Evolutionary conservation across 768 basidiomycete genomes (phyloP).

Genomic region (Paxillus ammoniavirescens): DNA sequence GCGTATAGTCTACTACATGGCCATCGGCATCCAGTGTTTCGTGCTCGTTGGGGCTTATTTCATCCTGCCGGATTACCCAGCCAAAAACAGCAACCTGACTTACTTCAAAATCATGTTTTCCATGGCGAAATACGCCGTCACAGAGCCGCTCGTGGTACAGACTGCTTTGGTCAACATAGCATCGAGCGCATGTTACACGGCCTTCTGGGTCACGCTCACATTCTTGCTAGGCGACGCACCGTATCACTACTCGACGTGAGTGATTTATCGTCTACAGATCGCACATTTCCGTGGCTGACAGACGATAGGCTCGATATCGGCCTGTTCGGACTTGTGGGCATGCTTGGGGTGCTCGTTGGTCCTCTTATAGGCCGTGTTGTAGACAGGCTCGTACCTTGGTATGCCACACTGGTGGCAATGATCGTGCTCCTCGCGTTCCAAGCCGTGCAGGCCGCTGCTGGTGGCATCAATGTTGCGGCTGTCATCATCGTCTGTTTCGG

Average conservation of each 20-base stretch:
- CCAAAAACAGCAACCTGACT: constrained; percentile 62
- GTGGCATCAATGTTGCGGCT: constrained; percentile 65
- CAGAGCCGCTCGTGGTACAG: constrained; percentile 79
- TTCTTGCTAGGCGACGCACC: constrained; percentile 78
- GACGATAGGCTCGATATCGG: constrained; percentile 54
- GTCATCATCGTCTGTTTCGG: constrained; percentile 70
- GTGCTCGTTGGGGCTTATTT: constrained; percentile 61
- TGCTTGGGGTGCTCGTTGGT: constrained; percentile 66
- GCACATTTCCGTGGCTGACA: background rate
- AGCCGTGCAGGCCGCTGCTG: constrained; percentile 65
- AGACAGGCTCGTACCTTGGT: constrained; percentile 76
- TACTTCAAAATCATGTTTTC: constrained; percentile 70
- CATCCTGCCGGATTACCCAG: constrained; percentile 80
- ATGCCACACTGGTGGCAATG: constrained; percentile 61
- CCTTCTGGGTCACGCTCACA: constrained; percentile 74
- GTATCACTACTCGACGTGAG: constrained; percentile 72
- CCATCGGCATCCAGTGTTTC: constrained; percentile 64
- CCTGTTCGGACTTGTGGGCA: constrained; percentile 72
- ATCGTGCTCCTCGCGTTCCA: constrained; percentile 49
- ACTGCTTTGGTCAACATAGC: constrained; percentile 57
- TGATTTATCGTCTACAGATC: background rate
- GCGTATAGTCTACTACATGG: constrained; percentile 76
- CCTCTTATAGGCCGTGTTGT: constrained; percentile 69
- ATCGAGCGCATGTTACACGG: constrained; percentile 56
- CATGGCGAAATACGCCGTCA: constrained; percentile 75